Evolutionary conservation across 257 asterid genomes (phyloP).

Genomic region (Thymus mandschuricus): DNA sequence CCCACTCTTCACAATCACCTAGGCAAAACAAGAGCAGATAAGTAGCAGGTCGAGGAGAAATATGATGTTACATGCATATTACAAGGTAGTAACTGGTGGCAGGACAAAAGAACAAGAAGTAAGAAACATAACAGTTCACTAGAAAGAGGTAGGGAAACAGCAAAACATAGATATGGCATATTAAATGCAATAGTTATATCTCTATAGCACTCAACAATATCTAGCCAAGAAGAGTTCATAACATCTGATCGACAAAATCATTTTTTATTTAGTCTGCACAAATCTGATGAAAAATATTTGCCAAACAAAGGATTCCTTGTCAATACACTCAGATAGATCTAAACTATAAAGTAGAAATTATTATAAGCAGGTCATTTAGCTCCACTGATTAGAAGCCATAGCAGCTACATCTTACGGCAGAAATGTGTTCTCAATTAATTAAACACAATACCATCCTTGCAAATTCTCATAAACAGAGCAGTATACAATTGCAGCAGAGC

Average conservation of each 20-base stretch:
- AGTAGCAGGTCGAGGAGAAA: neutral
- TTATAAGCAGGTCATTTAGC: neutral
- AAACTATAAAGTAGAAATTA: neutral
- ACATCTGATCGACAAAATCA: neutral
- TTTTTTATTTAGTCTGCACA: neutral
- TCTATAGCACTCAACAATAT: conserved; percentile 12
- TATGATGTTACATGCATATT: neutral
- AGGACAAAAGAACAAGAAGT: conserved; percentile 2
- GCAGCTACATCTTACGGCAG: neutral
- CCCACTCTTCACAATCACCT: conserved; percentile 47
- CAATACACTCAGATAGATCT: neutral
- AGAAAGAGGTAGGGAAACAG: conserved; percentile 1
- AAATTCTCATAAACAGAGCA: neutral
- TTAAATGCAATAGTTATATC: conserved; percentile 7
- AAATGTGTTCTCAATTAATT: neutral
- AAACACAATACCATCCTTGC: neutral
- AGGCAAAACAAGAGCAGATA: neutral
- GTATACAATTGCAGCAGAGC: neutral
- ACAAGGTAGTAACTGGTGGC: neutral
- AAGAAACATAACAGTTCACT: neutral
- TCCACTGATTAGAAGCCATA: neutral
- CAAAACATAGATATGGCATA: conserved; percentile 9
- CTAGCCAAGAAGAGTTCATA: neutral
- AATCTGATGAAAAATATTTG: neutral
- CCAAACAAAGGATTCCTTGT: neutral